Evolutionary conservation across 257 asterid species (phyloP).

Genomic region (Gentiana dahurica): DNA sequence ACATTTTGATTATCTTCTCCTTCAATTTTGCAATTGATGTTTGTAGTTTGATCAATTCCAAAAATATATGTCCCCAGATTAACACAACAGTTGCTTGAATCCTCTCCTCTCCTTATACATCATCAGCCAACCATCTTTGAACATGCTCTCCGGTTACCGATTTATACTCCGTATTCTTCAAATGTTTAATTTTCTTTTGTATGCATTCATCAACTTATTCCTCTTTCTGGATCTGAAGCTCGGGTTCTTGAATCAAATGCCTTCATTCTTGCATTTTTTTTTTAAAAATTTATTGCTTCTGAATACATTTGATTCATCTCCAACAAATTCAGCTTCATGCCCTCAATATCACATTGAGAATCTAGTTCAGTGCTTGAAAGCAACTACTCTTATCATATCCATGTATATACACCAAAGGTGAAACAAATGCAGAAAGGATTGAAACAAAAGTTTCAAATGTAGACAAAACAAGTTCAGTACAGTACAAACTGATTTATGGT

Average conservation of each 20-base stretch:
- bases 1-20: slow-evolving; percentile 38
- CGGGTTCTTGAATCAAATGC: slow-evolving; percentile 43
- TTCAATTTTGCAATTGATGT: slow-evolving; percentile 35
- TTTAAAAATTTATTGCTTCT: slow-evolving; percentile 23
- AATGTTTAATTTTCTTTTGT: slow-evolving; percentile 45
- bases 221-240: slow-evolving; percentile 33
- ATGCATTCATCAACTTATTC: slow-evolving; percentile 30
- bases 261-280: slow-evolving; percentile 22
- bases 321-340: slow-evolving; percentile 56
- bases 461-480: no score
- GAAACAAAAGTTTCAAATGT: no score
- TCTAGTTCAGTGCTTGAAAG: slow-evolving; percentile 59
- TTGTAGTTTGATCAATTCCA: slow-evolving; percentile 29
- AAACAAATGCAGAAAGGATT: no score
- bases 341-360: slow-evolving; percentile 89
- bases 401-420: no score
- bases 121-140: slow-evolving; percentile 19
- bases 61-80: slow-evolving; percentile 35
- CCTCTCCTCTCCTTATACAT: no score
- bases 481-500: no score
- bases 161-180: slow-evolving; percentile 32
- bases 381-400: slow-evolving; percentile 36
- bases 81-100: no score
- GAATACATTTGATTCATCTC: slow-evolving; percentile 49
- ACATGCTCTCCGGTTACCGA: slow-evolving; percentile 38